phyloP scores from a whole-genome alignment of 345 rosid genomes.

The Pistacia integerrima region DNA sequence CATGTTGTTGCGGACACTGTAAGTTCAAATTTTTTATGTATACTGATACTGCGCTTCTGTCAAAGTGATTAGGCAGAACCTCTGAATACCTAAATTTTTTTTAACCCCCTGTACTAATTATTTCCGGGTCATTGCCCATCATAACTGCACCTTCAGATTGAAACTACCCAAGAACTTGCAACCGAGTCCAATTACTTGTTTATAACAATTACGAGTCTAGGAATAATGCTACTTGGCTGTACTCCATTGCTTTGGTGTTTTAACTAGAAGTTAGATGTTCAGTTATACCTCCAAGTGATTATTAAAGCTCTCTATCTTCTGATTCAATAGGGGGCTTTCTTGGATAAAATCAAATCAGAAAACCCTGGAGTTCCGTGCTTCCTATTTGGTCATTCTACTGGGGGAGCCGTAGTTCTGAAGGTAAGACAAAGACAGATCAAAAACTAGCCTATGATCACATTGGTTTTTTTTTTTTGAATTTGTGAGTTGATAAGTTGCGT shows the following conservation, averaged over 20 bases:
- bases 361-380: conserved; percentile 90
- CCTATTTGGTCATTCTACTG: conserved; percentile 96
- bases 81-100: background rate
- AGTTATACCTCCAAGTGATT: background rate
- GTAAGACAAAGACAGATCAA: conserved; percentile 26
- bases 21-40: conserved; percentile 25
- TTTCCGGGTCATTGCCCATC: background rate
- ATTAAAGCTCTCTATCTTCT: background rate
- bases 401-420: conserved; percentile 98
- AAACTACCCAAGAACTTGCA: background rate
- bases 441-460: background rate
- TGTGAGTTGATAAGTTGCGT: conserved; percentile 11
- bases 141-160: conserved; percentile 15
- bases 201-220: background rate
- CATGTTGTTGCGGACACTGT: conserved; percentile 90
- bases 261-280: background rate
- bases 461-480: background rate
- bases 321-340: conserved; percentile 64
- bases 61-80: background rate
- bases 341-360: conserved; percentile 78
- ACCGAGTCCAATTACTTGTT: background rate
- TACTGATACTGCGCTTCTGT: background rate
- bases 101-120: background rate
- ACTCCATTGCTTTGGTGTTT: background rate
- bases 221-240: background rate